Conservation (phyloP, 2,329 filamentous ascomycete species). For the Piedraia hortae region DNA sequence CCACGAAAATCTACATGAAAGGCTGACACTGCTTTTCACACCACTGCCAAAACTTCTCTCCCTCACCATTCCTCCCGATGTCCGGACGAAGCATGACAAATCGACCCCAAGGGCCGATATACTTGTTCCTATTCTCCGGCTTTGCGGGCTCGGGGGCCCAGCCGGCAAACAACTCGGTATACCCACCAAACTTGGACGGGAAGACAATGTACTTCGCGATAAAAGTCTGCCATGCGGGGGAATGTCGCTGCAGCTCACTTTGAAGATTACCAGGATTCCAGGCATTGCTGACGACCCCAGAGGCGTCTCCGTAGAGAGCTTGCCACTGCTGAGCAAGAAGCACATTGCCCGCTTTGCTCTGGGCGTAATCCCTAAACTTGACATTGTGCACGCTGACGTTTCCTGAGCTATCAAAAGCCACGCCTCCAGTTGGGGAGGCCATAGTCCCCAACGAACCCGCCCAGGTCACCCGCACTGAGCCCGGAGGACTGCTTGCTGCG, state of each 20-base stretch:
- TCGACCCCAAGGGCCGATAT: conserved; percentile 12
- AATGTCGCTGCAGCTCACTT: conserved; percentile 9
- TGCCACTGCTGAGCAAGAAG: conserved; percentile 7
- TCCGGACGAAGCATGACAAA: conserved; percentile 9
- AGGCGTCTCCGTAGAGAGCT: conserved; percentile 3
- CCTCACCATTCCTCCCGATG: conserved; percentile 10
- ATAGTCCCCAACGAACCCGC: conserved; percentile 8
- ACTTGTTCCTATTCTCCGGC: conserved; percentile 7
- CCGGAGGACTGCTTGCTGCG: conserved; percentile 6
- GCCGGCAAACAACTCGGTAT: conserved; percentile 12
- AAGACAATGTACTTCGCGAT: conserved; percentile 5
- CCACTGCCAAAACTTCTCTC: conserved; percentile 16
- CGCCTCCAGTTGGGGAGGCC: conserved; percentile 4
- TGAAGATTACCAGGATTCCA: conserved; percentile 12
- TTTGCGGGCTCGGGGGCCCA: conserved; percentile 7
- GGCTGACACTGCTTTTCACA: conserved; percentile 13
- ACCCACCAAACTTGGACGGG: conserved; percentile 8
- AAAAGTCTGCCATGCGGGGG: conserved; percentile 2
- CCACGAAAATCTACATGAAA: conserved; percentile 2
- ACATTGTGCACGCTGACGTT: conserved; percentile 4
- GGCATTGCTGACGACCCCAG: conserved; percentile 7
- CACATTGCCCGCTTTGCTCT: conserved; percentile 9
- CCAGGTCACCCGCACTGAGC: conserved; percentile 11
- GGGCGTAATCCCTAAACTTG: conserved; percentile 6
- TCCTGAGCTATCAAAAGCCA: conserved; percentile 4